These are phyloP conservation scores for Pichia sp. DNA, from an alignment of 1,139 yeast species.

Conservation along the genomic window DNA sequence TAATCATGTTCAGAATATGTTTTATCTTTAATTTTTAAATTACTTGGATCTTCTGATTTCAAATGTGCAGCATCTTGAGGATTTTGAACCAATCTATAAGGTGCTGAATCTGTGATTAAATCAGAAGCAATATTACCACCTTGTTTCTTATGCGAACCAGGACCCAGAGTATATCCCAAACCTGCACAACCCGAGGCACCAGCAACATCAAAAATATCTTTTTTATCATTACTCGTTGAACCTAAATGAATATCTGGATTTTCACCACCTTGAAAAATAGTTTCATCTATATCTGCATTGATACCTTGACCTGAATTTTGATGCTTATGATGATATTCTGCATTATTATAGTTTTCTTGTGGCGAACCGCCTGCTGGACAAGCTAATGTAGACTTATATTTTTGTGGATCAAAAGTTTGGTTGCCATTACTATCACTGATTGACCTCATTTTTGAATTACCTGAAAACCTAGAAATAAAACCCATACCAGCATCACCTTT, in stretches of 20 bases:
- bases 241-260: background rate
- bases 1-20: background rate
- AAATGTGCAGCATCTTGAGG: constrained; percentile 7
- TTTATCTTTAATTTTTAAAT: constrained; percentile 4
- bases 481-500: background rate
- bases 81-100: constrained; percentile 15
- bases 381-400: background rate
- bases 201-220: background rate
- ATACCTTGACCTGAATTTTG: too few species aligned
- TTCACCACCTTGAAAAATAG: background rate
- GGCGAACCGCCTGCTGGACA: background rate
- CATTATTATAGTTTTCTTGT: background rate
- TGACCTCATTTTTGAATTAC: background rate
- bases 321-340: background rate
- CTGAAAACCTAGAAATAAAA: background rate
- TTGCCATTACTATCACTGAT: background rate
- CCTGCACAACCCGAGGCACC: background rate
- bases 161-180: background rate
- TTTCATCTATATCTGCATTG: background rate
- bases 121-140: background rate
- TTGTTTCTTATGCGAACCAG: background rate
- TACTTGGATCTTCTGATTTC: constrained; percentile 4
- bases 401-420: too few species aligned
- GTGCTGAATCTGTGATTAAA: constrained; percentile 7
- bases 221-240: background rate